A percentile compares a stretch with the other conserved stretches of the same genome.
Conservation (phyloP, 2,329 filamentous ascomycete species). For the Phialophora tarda region DNA sequence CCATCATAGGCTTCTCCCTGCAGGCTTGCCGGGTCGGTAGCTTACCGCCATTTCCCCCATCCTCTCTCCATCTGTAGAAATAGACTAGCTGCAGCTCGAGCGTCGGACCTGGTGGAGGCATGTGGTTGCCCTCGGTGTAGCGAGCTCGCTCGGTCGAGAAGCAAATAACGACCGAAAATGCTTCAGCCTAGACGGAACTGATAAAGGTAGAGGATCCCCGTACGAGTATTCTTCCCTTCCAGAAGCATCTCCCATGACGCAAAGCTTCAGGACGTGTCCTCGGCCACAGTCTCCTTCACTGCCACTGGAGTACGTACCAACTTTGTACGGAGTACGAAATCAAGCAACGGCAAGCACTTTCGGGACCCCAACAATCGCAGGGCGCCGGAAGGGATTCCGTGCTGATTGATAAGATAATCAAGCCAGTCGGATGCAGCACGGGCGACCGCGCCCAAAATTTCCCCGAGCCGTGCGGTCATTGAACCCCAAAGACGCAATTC, state of each 20-base stretch:
- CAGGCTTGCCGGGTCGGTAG: not conserved
- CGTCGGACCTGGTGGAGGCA: not conserved
- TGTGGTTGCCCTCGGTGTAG: slow-evolving; percentile 4
- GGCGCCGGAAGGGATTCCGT: slow-evolving; percentile 10
- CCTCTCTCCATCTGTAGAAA: not conserved
- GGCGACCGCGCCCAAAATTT: not conserved
- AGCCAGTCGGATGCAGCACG: not conserved
- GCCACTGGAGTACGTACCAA: not conserved
- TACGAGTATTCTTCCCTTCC: not conserved
- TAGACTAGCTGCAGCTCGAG: slow-evolving; percentile 2
- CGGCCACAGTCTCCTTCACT: not conserved
- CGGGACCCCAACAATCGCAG: not conserved
- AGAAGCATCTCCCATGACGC: not conserved
- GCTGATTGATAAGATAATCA: slow-evolving; percentile 27
- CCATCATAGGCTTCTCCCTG: not conserved
- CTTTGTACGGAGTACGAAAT: not conserved
- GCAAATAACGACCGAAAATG: not conserved
- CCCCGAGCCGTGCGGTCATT: slow-evolving; percentile 13
- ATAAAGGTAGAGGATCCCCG: not conserved
- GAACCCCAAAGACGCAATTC: slow-evolving; percentile 3
- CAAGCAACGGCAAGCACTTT: slow-evolving; percentile 6
- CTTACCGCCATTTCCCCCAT: not conserved
- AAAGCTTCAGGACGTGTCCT: not conserved
- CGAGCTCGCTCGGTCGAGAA: slow-evolving; percentile 5
- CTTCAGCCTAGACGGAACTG: not conserved